Conservation (phyloP, 306 rosid species). For the Cicer judaicum region DNA sequence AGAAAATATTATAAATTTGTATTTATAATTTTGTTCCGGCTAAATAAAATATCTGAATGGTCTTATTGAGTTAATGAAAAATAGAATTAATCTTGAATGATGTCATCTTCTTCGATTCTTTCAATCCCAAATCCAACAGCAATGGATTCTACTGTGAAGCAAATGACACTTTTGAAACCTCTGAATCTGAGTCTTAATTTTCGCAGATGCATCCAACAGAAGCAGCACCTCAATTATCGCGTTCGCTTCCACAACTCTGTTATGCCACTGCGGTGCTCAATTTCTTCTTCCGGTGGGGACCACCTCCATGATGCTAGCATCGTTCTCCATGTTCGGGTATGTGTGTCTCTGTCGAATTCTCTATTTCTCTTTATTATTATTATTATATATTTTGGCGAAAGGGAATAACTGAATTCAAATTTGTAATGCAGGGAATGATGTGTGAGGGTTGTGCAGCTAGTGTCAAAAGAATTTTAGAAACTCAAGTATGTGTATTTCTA, state of each 20-base stretch:
- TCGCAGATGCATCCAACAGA: neutral
- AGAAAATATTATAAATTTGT: too few relatives aligned
- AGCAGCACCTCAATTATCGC: constrained; percentile 3
- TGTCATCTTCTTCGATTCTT: constrained; percentile 8
- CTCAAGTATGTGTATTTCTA: constrained; percentile 56
- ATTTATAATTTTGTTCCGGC: too few relatives aligned
- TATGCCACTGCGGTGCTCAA: constrained; percentile 21
- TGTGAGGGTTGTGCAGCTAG: constrained; percentile 86
- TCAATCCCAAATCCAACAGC: neutral
- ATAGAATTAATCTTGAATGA: neutral
- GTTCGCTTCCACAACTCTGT: neutral
- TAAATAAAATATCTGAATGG: too few relatives aligned
- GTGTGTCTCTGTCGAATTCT: neutral
- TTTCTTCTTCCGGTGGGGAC: neutral
- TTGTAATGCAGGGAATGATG: constrained; percentile 58
- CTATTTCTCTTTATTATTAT: neutral
- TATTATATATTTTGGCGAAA: neutral
- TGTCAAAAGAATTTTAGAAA: constrained; percentile 76
- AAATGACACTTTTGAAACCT: constrained; percentile 33
- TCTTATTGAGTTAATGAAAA: too few relatives aligned
- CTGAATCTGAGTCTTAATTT: neutral
- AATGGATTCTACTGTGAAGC: constrained; percentile 11
- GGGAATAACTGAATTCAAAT: neutral
- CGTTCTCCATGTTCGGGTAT: constrained; percentile 39
- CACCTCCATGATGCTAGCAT: constrained; percentile 10